Conservation (phyloP, 148 eudicot species). For the Suaeda aralocaspica region DNA sequence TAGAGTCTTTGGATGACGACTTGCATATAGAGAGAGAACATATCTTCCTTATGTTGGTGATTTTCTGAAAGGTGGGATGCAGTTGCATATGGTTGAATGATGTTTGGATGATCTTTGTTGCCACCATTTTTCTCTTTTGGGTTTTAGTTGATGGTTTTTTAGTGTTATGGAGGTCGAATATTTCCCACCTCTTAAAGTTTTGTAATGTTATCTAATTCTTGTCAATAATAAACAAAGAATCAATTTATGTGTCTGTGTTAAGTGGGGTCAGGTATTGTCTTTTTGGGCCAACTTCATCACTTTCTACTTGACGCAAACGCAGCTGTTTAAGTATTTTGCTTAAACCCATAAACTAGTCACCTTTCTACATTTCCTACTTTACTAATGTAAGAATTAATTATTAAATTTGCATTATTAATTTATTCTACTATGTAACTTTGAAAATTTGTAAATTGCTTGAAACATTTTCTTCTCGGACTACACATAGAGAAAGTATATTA, state of each 20-base stretch:
- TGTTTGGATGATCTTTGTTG: constrained; percentile 50
- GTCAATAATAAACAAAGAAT: neutral
- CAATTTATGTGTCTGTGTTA: neutral
- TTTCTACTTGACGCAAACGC: no score
- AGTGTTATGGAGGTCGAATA: neutral
- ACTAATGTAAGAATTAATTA: no score
- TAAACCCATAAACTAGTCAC: no score
- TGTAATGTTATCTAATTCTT: neutral
- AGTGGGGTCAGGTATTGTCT: neutral
- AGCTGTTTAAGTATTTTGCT: no score
- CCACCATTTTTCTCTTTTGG: constrained; percentile 35
- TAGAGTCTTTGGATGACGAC: constrained; percentile 37
- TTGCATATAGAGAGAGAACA: constrained; percentile 33
- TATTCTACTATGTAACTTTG: no score
- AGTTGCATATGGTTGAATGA: constrained; percentile 28
- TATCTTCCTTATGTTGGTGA: constrained; percentile 25
- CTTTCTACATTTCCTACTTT: no score
- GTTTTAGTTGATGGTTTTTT: neutral
- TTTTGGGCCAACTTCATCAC: neutral
- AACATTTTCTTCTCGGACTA: no score
- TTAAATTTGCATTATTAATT: no score
- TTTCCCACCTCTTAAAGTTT: constrained; percentile 2
- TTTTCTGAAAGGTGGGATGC: constrained; percentile 23
- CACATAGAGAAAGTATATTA: no score
- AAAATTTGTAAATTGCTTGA: no score